Evolutionary conservation across 345 rosid species (phyloP).

Genomic region (Syzygium oleosum): DNA sequence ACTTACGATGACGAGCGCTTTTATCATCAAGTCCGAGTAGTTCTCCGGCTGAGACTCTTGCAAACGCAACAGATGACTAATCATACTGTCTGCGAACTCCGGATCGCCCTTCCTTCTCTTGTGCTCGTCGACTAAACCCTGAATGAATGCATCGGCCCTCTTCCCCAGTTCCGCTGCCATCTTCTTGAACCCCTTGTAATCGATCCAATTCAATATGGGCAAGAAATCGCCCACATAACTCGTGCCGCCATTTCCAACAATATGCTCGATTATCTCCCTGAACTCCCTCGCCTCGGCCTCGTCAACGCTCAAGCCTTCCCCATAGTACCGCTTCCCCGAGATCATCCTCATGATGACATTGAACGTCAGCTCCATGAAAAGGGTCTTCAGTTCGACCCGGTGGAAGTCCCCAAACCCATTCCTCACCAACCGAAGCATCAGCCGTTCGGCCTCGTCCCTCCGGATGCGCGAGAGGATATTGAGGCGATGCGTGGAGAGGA

Average conservation of each 20-base stretch:
- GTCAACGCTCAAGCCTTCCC: conserved; percentile 18
- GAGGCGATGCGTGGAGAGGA: conserved; percentile 1
- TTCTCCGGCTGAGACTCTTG: conserved; percentile 31
- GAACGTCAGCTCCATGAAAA: conserved; percentile 21
- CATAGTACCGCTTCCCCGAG: conserved; percentile 49
- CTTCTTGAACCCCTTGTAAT: conserved; percentile 14
- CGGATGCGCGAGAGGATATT: neutral
- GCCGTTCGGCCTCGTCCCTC: neutral
- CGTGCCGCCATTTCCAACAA: neutral
- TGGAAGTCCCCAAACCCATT: neutral
- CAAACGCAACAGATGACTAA: conserved; percentile 42
- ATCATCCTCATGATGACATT: conserved; percentile 29
- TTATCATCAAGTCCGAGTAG: conserved; percentile 15
- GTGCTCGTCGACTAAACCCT: conserved; percentile 35
- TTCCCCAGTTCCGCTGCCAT: conserved; percentile 13
- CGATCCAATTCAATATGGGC: conserved; percentile 2
- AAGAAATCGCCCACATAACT: neutral
- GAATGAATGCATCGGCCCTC: conserved; percentile 33
- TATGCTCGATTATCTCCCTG: conserved; percentile 15
- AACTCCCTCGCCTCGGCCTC: conserved; percentile 6
- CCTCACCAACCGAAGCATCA: neutral
- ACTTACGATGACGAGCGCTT: conserved; percentile 36
- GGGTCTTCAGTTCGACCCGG: conserved; percentile 29
- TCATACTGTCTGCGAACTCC: conserved; percentile 27
- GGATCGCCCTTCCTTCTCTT: conserved; percentile 6